phyloP scores from a whole-genome alignment of 1,139 yeast genomes.

The Pichia sp. region DNA sequence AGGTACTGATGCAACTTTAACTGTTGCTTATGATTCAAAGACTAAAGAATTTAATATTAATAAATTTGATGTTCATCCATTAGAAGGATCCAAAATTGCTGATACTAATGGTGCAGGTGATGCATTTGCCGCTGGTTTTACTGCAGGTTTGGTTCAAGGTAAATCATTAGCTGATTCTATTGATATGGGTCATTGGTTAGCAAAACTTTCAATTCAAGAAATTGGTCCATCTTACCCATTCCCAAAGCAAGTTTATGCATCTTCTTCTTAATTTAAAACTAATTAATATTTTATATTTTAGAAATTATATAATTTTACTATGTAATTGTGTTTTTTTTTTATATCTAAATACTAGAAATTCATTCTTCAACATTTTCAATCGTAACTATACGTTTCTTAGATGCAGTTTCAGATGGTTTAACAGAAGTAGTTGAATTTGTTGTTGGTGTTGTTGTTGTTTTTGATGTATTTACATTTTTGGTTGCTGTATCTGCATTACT shows the following conservation, averaged over 20 bases:
- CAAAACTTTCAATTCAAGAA: conserved; percentile 83
- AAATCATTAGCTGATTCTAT: conserved; percentile 56
- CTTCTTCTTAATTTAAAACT: conserved; percentile 23
- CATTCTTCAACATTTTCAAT: conserved; percentile 23
- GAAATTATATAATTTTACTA: not conserved
- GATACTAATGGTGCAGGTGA: conserved; percentile 99
- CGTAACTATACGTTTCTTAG: conserved; percentile 24
- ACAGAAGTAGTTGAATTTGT: conserved; percentile 14
- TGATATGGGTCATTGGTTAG: conserved; percentile 96
- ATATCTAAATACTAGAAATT: conserved; percentile 8
- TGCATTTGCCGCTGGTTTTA: conserved; percentile 96
- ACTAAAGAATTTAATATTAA: conserved; percentile 42
- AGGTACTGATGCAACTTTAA: conserved; percentile 83
- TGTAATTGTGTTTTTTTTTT: not conserved
- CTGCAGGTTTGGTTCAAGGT: conserved; percentile 81
- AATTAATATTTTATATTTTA: not conserved
- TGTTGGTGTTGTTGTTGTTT: not conserved
- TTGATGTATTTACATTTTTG: conserved; percentile 1
- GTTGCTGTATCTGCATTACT: not conserved
- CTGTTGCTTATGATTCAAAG: conserved; percentile 50
- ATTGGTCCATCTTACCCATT: conserved; percentile 93
- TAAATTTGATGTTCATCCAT: conserved; percentile 62
- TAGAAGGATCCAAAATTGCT: conserved; percentile 59
- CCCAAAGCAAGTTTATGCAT: conserved; percentile 54
- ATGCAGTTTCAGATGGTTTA: conserved; percentile 11